phyloP scores from a whole-genome alignment of 73 alveolate species.

The Breviolum minutum region DNA sequence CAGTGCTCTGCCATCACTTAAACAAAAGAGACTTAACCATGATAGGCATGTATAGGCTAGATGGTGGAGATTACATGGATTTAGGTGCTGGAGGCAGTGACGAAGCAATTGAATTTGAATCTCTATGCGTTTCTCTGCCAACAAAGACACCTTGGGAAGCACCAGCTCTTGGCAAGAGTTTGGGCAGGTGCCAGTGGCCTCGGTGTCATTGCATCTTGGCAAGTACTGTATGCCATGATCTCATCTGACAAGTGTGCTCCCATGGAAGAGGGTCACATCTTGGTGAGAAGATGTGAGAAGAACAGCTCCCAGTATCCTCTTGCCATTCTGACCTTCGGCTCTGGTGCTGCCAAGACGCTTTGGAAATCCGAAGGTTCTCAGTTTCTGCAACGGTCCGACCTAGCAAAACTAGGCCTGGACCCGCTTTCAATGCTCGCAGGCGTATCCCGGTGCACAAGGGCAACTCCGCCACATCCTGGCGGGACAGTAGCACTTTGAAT shows the following conservation, averaged over 20 bases:
- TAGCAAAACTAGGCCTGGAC: slow-evolving; percentile 66
- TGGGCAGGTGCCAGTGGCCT: slow-evolving; percentile 48
- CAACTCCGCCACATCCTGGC: slow-evolving; percentile 44
- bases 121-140: background rate
- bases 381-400: slow-evolving; percentile 78
- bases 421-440: slow-evolving; percentile 27
- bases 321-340: too few relatives aligned
- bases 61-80: background rate
- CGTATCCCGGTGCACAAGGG: slow-evolving; percentile 57
- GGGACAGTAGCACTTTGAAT: too few relatives aligned
- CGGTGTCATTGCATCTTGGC: background rate
- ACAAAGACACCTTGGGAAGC: slow-evolving; percentile 24
- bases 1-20: too few relatives aligned
- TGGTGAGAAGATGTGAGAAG: too few relatives aligned
- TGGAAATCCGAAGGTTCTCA: slow-evolving; percentile 33
- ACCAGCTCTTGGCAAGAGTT: slow-evolving; percentile 30
- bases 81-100: background rate
- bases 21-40: too few relatives aligned
- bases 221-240: background rate
- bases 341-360: background rate
- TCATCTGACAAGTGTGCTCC: too few relatives aligned
- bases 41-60: too few relatives aligned
- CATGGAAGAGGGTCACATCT: too few relatives aligned
- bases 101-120: background rate
- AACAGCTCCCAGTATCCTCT: background rate